These are phyloP conservation scores for Penicillium crustosum DNA, from an alignment of 2,329 filamentous ascomycete species.

Conservation along the genomic window DNA sequence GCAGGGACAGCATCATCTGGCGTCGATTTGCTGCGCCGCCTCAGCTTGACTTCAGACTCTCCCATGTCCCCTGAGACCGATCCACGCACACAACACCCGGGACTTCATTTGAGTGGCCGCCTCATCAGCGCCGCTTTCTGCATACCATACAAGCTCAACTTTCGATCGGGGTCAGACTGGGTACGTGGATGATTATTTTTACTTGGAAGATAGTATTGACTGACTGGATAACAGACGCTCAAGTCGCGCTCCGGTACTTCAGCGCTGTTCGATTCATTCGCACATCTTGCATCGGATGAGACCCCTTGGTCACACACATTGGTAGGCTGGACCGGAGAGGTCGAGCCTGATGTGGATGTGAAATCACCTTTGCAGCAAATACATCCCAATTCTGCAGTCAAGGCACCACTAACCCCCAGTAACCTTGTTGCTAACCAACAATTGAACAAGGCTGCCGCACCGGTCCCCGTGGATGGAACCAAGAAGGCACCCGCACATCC, in stretches of 20 bases:
- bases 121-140: constrained; percentile 65
- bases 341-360: constrained; percentile 51
- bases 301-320: constrained; percentile 89
- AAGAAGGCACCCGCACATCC: constrained; percentile 58
- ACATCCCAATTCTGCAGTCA: constrained; percentile 27
- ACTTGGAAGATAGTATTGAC: constrained; percentile 1
- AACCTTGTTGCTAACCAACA: constrained; percentile 37
- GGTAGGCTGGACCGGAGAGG: constrained; percentile 93
- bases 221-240: constrained; percentile 58
- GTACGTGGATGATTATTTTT: constrained; percentile 35
- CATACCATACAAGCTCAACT: constrained; percentile 61
- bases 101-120: constrained; percentile 59
- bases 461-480: constrained; percentile 69
- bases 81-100: constrained; percentile 56
- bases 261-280: constrained; percentile 87
- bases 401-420: constrained; percentile 33
- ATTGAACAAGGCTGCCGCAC: constrained; percentile 73
- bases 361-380: constrained; percentile 34
- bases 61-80: constrained; percentile 51
- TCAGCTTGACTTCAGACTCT: constrained; percentile 48
- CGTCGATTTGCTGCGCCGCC: constrained; percentile 54
- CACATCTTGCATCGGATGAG: constrained; percentile 78
- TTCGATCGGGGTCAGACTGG: constrained; percentile 56
- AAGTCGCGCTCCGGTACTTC: constrained; percentile 80
- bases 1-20: constrained; percentile 48